Evolutionary conservation across 495 filamentous ascomycete species (phyloP), one percentile per base, ranked within the genome.

Genomic region (Cryomyces antarcticus): DNA sequence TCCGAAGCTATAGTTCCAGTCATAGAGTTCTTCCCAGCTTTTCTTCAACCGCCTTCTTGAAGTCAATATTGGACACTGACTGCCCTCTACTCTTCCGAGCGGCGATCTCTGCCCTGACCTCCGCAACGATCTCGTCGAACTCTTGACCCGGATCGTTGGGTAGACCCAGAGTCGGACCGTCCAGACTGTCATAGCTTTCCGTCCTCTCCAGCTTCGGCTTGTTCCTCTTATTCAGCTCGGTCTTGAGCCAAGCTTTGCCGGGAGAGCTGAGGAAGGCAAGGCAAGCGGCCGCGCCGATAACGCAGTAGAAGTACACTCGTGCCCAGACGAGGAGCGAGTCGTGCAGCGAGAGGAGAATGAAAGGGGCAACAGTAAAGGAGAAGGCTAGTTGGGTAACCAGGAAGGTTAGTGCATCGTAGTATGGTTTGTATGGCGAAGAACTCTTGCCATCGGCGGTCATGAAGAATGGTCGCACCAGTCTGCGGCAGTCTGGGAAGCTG

Each of bases 401-500:
- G 64, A 72, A 82, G 44, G 82, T 85, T 45, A 74, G 62, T 41
- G 89, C 49, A 57, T 97, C 92, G 60, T 97, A 97, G 62, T 82
- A 82, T 35, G 66, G 71, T 62, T 96, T 96, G 58, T 66, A 66
- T 0, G 74, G 68, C 0, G 74, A 73, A 7, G 80, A 72, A 3
- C 60, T 60, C 37, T 68, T 68, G 39, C 78, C 76, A 49, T 77
- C 71, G 13, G 82, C 71, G 43, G 80, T 75, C 37, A 96, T 63
- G 71, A 96, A 95, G 66, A 97, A 87, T 31, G 89, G 89, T 30
- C 92, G 86, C 49, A 93, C 57, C 57, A 86, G 68, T 38, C 89
- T 84, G 42, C 89, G 89, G 64, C 78, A 77, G 52, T 93, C 84
- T 93, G 47, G 28, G 29, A 34, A 29, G 5, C 3, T n/a, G 41